A percentile compares a stretch with the other conserved stretches of the same genome.
These are phyloP conservation scores for Gracilaria domingensis DNA, from an alignment of 23 red algal genomes.

Conservation along the genomic window DNA sequence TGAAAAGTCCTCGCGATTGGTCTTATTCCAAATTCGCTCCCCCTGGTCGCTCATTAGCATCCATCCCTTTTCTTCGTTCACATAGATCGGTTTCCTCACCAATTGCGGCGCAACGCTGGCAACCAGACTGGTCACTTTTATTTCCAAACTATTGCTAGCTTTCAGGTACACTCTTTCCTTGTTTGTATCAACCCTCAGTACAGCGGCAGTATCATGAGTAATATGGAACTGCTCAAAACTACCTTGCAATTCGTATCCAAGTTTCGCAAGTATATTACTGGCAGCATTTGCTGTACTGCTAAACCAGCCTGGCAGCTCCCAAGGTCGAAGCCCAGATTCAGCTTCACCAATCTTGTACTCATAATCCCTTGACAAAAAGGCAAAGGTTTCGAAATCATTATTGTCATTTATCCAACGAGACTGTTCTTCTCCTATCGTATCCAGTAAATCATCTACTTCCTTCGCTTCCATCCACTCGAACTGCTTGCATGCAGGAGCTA, in stretches of 20 bases:
- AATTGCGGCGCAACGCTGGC: neutral
- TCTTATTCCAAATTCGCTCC: neutral
- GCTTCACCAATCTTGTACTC: neutral
- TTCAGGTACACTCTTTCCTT: constrained; percentile 21
- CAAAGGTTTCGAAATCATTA: neutral
- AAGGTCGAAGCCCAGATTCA: neutral
- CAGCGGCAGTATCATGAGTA: neutral
- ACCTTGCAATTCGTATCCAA: neutral
- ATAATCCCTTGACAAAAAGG: neutral
- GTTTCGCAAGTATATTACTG: neutral
- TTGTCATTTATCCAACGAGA: neutral
- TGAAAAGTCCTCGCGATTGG: neutral
- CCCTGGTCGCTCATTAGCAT: constrained; percentile 5
- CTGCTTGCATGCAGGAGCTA: neutral
- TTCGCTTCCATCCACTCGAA: neutral
- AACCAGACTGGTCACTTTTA: neutral
- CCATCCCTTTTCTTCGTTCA: neutral
- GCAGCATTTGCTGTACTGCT: neutral
- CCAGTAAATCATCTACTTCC: neutral
- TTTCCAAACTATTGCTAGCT: neutral
- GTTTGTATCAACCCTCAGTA: neutral
- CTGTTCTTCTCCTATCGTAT: neutral
- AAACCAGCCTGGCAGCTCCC: neutral
- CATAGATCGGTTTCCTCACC: neutral
- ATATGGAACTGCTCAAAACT: neutral